Percentiles rank a stretch among this genome's conserved stretches.
Conservation (phyloP, 805 yeast genomes). For the Zygoascus bituminiphila region DNA sequence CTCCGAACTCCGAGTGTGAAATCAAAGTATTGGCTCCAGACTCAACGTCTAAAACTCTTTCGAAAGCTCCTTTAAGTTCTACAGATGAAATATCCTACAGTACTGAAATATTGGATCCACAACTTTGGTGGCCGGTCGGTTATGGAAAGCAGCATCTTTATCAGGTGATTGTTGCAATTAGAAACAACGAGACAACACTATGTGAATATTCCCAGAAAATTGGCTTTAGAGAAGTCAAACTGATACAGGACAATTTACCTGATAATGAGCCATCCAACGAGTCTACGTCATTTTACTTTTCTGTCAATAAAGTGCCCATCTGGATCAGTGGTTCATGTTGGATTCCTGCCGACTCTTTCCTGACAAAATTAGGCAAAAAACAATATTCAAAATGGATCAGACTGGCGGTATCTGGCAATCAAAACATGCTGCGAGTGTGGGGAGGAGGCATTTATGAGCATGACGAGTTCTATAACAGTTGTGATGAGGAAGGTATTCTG, state of each 20-base stretch:
- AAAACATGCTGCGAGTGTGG: constrained; percentile 42
- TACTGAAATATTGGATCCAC: constrained; percentile 21
- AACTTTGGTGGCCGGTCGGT: constrained; percentile 36
- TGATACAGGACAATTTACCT: constrained; percentile 31
- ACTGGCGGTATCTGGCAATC: constrained; percentile 33
- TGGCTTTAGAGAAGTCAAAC: constrained; percentile 35
- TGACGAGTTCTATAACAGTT: constrained; percentile 36
- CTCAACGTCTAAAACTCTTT: background rate
- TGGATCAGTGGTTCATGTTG: constrained; percentile 39
- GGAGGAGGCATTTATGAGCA: constrained; percentile 43
- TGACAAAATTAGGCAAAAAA: constrained; percentile 26
- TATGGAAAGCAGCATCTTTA: constrained; percentile 34
- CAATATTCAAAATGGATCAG: constrained; percentile 34
- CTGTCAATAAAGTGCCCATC: constrained; percentile 33
- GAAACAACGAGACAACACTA: constrained; percentile 1
- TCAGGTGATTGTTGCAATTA: constrained; percentile 13
- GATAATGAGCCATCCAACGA: constrained; percentile 26
- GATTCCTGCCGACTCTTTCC: constrained; percentile 42
- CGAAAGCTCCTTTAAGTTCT: constrained; percentile 23
- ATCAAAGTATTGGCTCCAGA: background rate
- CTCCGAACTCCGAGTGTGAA: background rate
- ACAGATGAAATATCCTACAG: background rate
- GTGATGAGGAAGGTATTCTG: constrained; percentile 38
- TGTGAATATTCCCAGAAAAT: constrained; percentile 17
- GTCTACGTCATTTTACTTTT: constrained; percentile 33